Evolutionary conservation across 495 filamentous ascomycete genomes (phyloP).

Genomic region (Pyrenula massariospora): DNA sequence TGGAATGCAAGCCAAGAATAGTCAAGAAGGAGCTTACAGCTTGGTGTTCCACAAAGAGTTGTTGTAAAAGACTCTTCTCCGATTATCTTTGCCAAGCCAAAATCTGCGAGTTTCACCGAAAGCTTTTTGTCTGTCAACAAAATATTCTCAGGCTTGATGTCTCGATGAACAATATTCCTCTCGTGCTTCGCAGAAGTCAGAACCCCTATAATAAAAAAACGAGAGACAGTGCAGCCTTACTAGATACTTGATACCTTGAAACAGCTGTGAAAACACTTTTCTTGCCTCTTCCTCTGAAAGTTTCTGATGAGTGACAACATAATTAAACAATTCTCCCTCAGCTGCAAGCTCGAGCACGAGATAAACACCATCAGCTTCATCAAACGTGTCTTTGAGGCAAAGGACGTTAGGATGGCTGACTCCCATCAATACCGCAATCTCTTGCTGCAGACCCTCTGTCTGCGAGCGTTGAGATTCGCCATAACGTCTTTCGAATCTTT

Average conservation of each 20-base stretch:
- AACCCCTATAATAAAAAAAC: conserved; percentile 1
- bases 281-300: conserved; percentile 72
- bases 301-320: conserved; percentile 79
- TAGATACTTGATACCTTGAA: conserved; percentile 88
- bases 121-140: conserved; percentile 73
- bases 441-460: conserved; percentile 78
- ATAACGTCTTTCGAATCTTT: conserved; percentile 76
- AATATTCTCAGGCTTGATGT: conserved; percentile 99
- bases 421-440: conserved; percentile 91
- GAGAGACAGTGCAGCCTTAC: conserved; percentile 35
- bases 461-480: conserved; percentile 71
- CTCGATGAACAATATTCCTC: conserved; percentile 91
- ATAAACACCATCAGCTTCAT: conserved; percentile 84
- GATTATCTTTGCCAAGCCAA: conserved; percentile 96
- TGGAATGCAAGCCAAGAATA: conserved; percentile 1
- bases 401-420: conserved; percentile 93
- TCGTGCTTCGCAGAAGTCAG: conserved; percentile 64
- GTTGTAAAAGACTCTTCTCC: conserved; percentile 98
- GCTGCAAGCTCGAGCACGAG: conserved; percentile 83
- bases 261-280: conserved; percentile 81
- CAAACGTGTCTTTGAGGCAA: conserved; percentile 90
- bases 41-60: conserved; percentile 91
- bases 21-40: conserved; percentile 40
- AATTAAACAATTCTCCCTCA: conserved; percentile 91
- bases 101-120: conserved; percentile 88